These are phyloP conservation scores for Quercus phellos DNA, from an alignment of 331 rosid genomes.

Conservation along the genomic window DNA sequence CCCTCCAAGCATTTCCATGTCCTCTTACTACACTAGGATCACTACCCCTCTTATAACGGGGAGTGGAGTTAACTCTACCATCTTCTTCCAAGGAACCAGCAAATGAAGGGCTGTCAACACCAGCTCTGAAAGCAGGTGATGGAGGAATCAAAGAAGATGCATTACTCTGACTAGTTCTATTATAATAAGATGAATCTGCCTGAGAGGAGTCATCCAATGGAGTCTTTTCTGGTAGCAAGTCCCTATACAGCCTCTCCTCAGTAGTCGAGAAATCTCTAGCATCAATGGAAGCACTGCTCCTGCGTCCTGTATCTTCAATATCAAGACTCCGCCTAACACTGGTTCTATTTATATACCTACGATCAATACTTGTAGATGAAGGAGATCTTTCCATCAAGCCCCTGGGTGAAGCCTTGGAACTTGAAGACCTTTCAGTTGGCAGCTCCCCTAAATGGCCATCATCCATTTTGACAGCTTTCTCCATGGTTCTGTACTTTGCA, in stretches of 20 bases:
- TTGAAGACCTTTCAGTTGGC: slow-evolving; percentile 60
- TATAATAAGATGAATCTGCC: slow-evolving; percentile 50
- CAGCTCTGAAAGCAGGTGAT: slow-evolving; percentile 56
- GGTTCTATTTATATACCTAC: slow-evolving; percentile 47
- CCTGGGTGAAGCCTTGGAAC: slow-evolving; percentile 71
- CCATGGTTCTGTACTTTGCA: slow-evolving; percentile 54
- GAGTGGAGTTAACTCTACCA: slow-evolving; percentile 58
- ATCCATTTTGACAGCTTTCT: slow-evolving; percentile 57
- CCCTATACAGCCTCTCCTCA: slow-evolving; percentile 61
- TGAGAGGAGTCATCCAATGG: slow-evolving; percentile 56
- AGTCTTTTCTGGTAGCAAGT: slow-evolving; percentile 54
- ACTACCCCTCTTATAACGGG: slow-evolving; percentile 61
- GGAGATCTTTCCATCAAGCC: slow-evolving; percentile 66
- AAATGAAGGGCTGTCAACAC: slow-evolving; percentile 66
- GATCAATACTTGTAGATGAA: slow-evolving; percentile 67
- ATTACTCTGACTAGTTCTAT: slow-evolving; percentile 50
- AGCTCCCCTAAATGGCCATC: slow-evolving; percentile 52
- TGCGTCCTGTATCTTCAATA: slow-evolving; percentile 68
- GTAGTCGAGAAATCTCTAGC: slow-evolving; percentile 51
- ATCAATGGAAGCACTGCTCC: slow-evolving; percentile 46
- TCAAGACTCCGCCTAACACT: slow-evolving; percentile 57
- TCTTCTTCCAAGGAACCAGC: slow-evolving; percentile 71
- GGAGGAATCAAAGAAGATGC: slow-evolving; percentile 52
- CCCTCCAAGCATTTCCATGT: slow-evolving; percentile 88
- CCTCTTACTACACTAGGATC: slow-evolving; percentile 69